These are phyloP conservation scores for Elaeis oleifera DNA, from an alignment of 202 grass and related monocot genomes.

Conservation along the genomic window DNA sequence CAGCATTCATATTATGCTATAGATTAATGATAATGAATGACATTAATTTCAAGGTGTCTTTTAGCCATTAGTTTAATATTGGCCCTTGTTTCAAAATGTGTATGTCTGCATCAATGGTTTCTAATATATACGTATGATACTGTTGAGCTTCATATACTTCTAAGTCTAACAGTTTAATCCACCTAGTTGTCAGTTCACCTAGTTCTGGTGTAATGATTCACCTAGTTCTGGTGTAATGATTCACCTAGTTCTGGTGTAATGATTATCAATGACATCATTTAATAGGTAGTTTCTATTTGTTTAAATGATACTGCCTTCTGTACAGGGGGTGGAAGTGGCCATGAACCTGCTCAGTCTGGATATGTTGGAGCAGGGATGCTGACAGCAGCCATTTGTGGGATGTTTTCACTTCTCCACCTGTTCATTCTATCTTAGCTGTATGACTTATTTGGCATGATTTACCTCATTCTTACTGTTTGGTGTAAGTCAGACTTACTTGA, in stretches of 20 bases:
- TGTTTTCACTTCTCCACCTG: constrained; percentile 87
- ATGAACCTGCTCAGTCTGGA: constrained; percentile 95
- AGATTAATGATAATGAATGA: too few relatives aligned
- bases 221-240: background rate
- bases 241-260: background rate
- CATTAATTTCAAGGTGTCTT: too few relatives aligned
- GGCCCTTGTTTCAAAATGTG: too few relatives aligned
- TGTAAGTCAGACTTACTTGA: constrained; percentile 23
- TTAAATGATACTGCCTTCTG: background rate
- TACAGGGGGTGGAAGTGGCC: constrained; percentile 91
- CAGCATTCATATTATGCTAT: too few relatives aligned
- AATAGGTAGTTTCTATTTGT: too few relatives aligned
- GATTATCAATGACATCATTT: background rate
- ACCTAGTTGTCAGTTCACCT: background rate
- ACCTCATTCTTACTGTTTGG: constrained; percentile 19
- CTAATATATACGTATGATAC: background rate
- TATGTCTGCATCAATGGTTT: too few relatives aligned
- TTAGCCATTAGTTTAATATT: too few relatives aligned
- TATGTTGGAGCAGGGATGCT: constrained; percentile 98
- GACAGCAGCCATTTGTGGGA: constrained; percentile 94
- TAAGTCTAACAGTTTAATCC: background rate
- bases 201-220: background rate
- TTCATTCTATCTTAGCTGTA: constrained; percentile 92
- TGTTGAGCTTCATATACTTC: background rate
- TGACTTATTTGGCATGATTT: constrained; percentile 24